phyloP scores from a whole-genome alignment of 768 basidiomycete species.

The Leucogyrophana mollusca region DNA sequence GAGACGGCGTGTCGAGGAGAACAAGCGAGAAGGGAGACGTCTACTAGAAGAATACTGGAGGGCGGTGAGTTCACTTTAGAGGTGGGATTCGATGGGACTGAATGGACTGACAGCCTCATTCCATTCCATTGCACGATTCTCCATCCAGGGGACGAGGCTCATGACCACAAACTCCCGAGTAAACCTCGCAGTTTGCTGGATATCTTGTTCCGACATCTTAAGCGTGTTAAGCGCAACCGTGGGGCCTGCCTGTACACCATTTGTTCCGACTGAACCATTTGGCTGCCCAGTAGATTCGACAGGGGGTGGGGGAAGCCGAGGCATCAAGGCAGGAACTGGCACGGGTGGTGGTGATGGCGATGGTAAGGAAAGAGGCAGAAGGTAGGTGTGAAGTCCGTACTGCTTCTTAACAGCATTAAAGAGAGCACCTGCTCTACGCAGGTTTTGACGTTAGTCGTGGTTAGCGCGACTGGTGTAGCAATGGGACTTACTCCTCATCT shows the following conservation, averaged over 20 bases:
- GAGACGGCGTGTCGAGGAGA: constrained; percentile 80
- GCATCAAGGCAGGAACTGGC: constrained; percentile 62
- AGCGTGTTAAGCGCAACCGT: constrained; percentile 33
- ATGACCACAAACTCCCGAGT: constrained; percentile 85
- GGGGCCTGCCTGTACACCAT: constrained; percentile 9
- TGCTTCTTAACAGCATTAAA: constrained; percentile 89
- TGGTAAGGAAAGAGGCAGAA: constrained; percentile 63
- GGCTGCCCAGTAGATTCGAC: constrained; percentile 14
- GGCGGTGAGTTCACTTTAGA: constrained; percentile 4
- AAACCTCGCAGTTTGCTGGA: constrained; percentile 72
- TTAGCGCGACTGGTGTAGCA: neutral
- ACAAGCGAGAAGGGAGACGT: constrained; percentile 79
- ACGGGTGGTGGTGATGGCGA: constrained; percentile 64
- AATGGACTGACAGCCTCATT: constrained; percentile 68
- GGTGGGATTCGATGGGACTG: neutral
- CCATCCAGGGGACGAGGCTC: constrained; percentile 96
- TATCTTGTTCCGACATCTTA: constrained; percentile 66
- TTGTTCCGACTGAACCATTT: constrained; percentile 16
- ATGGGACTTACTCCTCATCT: constrained; percentile 73
- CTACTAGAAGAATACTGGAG: constrained; percentile 68
- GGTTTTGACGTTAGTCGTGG: constrained; percentile 6
- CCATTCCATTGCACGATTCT: constrained; percentile 90
- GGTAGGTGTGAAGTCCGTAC: constrained; percentile 73
- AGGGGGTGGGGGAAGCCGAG: constrained; percentile 59
- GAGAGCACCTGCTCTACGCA: constrained; percentile 67